Evolutionary conservation across 495 filamentous ascomycete species (phyloP).

Genomic region (Oidiodendron maius): DNA sequence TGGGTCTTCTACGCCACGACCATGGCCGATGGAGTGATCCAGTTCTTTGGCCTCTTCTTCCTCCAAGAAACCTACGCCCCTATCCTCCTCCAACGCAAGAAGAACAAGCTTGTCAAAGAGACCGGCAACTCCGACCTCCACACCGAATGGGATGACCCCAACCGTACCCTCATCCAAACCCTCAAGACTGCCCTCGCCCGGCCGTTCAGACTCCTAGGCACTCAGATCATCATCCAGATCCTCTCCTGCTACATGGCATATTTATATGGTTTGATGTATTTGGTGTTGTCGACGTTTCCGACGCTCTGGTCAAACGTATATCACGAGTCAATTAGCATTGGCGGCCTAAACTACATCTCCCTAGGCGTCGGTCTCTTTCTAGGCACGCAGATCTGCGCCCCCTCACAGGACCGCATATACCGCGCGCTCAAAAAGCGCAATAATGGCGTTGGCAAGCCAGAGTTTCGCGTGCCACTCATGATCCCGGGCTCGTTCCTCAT

Average conservation of each 20-base stretch:
- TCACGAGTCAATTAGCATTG: slow-evolving; percentile 53
- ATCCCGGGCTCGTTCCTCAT: slow-evolving; percentile 50
- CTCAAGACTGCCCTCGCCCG: slow-evolving; percentile 49
- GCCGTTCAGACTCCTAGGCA: slow-evolving; percentile 52
- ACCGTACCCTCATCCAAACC: slow-evolving; percentile 35
- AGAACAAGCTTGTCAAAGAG: slow-evolving; percentile 50
- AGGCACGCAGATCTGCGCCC: slow-evolving; percentile 44
- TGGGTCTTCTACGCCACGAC: slow-evolving; percentile 65
- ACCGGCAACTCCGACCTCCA: slow-evolving; percentile 55
- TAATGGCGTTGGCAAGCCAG: slow-evolving; percentile 52
- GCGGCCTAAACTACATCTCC: slow-evolving; percentile 59
- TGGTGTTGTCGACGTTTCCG: slow-evolving; percentile 66
- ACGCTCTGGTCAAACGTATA: slow-evolving; percentile 56
- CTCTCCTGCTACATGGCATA: slow-evolving; percentile 62
- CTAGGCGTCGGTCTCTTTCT: slow-evolving; percentile 51
- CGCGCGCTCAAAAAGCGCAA: slow-evolving; percentile 53
- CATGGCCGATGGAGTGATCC: slow-evolving; percentile 57
- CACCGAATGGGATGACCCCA: slow-evolving; percentile 55
- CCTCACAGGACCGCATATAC: slow-evolving; percentile 59
- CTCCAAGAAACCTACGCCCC: slow-evolving; percentile 69
- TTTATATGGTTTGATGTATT: slow-evolving; percentile 71
- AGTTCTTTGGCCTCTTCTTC: slow-evolving; percentile 57
- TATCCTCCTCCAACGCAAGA: slow-evolving; percentile 51
- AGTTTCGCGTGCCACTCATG: slow-evolving; percentile 69
- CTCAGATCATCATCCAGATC: slow-evolving; percentile 56